Conservation (phyloP, 306 rosid genomes). For the Carpinus fangiana region DNA sequence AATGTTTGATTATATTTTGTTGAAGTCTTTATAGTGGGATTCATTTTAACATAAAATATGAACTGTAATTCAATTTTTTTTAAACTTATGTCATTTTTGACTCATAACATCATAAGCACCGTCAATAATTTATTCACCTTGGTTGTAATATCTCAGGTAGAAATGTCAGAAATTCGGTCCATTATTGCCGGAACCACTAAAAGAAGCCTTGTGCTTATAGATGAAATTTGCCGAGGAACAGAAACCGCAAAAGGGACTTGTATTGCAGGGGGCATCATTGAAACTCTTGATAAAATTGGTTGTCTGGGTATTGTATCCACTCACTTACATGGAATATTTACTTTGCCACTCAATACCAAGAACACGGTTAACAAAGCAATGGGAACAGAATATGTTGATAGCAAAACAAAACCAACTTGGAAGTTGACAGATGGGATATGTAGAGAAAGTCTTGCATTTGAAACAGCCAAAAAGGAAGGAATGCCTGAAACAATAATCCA, state of each 20-base stretch:
- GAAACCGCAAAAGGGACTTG: slow-evolving; percentile 97
- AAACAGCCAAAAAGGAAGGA: slow-evolving; percentile 90
- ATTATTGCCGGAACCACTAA: slow-evolving; percentile 64
- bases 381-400: slow-evolving; percentile 65
- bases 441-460: slow-evolving; percentile 95
- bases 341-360: slow-evolving; percentile 66
- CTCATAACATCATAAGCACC: not conserved
- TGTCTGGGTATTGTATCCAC: slow-evolving; percentile 94
- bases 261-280: slow-evolving; percentile 90
- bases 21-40: not conserved
- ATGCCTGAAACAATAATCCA: slow-evolving; percentile 64
- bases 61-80: not conserved
- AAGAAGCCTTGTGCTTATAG: slow-evolving; percentile 90
- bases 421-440: slow-evolving; percentile 75
- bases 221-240: slow-evolving; percentile 98
- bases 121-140: slow-evolving; percentile 18
- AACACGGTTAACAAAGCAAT: slow-evolving; percentile 74
- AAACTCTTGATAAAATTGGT: slow-evolving; percentile 73
- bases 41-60: not conserved
- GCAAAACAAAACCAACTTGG: slow-evolving; percentile 87
- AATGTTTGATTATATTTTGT: not conserved
- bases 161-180: slow-evolving; percentile 92
- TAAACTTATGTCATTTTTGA: not conserved
- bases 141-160: slow-evolving; percentile 59
- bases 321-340: slow-evolving; percentile 87